Evolutionary conservation across 2,329 filamentous ascomycete genomes (phyloP), one percentile per base, ranked within the genome.

Genomic region (Grosmannia penicillata): DNA sequence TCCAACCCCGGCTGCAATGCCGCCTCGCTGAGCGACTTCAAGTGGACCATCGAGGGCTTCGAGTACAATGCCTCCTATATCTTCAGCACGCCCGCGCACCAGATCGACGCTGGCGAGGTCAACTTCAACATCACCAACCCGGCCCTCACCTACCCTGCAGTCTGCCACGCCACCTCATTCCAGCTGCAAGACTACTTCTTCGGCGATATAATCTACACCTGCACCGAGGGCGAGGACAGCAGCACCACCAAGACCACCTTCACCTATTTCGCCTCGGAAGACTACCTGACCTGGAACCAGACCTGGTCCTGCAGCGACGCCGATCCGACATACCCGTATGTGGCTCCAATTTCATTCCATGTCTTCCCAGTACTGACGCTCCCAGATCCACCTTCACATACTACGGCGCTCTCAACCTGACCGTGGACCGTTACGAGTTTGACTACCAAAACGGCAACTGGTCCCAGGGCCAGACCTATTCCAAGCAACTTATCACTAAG

Each of bases 1-100:
- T 15, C 9, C 39, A 40, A 48, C 33, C 40, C 49, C 1, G 53
- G 53, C 30, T 63, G 60, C 47, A 49, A 51, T 19, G 42, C 48
- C 6, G 41, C 45, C 13, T 59, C 61, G 1, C 52, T 56, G 38
- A 38, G 44, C 27, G 30, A 48, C 43, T 61, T 62, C 42, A 24
- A 41, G 6, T 71, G 66, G 65, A 52, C 49, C 1, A 47, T 70
- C 31, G 45, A 54, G 33, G 49, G 55, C 50, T 66, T 72, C 42
- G 58, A 62, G 50, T 71, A 57, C 56, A 60, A 65, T 50, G 60
- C 60, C n/a, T 59, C 55, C 10, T 67, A 63, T 51, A 51, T 56
- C 49, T 70, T 68, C 56, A 57, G 56, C 14, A 70, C 64, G 3
- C 67, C 68, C 0, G 56, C 67, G 4, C 68, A 72, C 53, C 65